These are phyloP conservation scores for Reutealis trisperma DNA, from an alignment of 345 rosid genomes.

Conservation along the genomic window DNA sequence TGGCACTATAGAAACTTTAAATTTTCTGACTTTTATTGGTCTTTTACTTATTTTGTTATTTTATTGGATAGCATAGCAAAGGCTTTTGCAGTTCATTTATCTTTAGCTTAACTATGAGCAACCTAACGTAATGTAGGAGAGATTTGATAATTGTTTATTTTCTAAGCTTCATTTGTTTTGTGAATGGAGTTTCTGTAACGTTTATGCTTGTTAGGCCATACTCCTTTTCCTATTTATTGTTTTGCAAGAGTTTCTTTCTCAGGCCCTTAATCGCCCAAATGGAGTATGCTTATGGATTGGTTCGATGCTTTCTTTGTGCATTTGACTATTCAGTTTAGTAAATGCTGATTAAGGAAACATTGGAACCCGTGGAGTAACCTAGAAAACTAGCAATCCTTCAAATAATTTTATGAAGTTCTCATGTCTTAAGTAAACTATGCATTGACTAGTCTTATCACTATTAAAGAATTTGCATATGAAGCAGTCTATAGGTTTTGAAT, in stretches of 20 bases:
- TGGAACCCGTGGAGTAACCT: neutral
- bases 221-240: no score
- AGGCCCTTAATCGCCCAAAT: no score
- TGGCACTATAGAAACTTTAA: neutral
- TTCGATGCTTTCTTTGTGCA: neutral
- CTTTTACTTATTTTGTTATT: neutral
- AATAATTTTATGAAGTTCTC: neutral
- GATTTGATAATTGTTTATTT: neutral
- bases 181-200: neutral
- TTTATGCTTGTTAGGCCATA: neutral
- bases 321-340: neutral
- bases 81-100: neutral
- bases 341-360: neutral
- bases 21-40: neutral
- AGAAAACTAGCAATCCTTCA: neutral
- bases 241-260: neutral
- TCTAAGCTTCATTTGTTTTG: neutral
- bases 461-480: neutral
- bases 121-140: neutral
- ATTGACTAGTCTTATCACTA: neutral
- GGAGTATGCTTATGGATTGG: neutral
- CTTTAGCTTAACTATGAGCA: neutral
- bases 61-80: neutral
- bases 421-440: neutral
- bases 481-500: neutral